Base-by-base conservation (phyloP, 1,139 yeast species). In the Saccharomycopsis phalli region DNA sequence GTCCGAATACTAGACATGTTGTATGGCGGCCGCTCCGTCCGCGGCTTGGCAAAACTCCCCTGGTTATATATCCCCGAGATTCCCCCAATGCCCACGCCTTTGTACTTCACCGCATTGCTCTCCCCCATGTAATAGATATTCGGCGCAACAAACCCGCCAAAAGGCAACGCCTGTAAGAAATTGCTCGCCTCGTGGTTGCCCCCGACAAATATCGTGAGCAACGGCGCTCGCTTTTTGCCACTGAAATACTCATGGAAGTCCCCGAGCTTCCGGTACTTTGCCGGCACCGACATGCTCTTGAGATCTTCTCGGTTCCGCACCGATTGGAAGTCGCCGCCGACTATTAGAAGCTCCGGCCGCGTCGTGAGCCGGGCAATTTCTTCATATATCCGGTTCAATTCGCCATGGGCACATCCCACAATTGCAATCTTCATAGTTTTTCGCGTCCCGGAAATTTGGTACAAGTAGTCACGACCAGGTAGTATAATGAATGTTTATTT, bases 371-470 rank as follows among this genome's bases (percentile, higher is more conserved):
- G n/a, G 7, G 40, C 4, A 4, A 71, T 58, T 2, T 56, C 44
- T 4, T 52, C 44, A 53, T 87, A 88, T 2, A 88, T 80, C 8
- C 55, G 52, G 48, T 76, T 63, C 31, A 91, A 68, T 47, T 76
- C 78, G 2, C 98, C 97, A 58, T 91, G 99, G 49, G 95, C 79
- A 57, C 99, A 91, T 16, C 99, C 99, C 53, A 84, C 91, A 0
- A 87, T 69, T 4, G 94, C 95, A 11, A 87, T 54, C 31, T 45
- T 33, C 28, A 46, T 34, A 11, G 26, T 33, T 32, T 23, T 23
- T n/a, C n/a, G n/a, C 11, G 27, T n/a, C n/a, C n/a, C n/a, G n/a
- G n/a, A n/a, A n/a, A n/a, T n/a, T n/a, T n/a, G n/a, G n/a, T n/a
- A n/a, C n/a, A n/a, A n/a, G n/a, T n/a, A n/a, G n/a, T n/a, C n/a